Evolutionary conservation across 768 basidiomycete species (phyloP), one percentile per base, ranked within the genome.

Genomic region (Leucosporidium scottii): DNA sequence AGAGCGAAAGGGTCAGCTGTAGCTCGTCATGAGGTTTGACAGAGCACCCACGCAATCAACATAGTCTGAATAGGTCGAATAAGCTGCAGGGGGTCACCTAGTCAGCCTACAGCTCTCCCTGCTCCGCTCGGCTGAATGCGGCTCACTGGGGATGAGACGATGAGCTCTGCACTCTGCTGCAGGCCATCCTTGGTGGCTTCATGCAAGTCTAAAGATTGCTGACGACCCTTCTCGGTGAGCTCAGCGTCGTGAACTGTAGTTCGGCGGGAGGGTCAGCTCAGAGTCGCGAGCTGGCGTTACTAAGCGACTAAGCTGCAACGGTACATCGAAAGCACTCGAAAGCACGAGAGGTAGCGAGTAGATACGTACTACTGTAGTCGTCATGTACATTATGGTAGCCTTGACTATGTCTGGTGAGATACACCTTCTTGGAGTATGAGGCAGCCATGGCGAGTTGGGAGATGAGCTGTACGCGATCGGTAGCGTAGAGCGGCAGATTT

Each of bases 1-100:
- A 17, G 58, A 5, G 13, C 77, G 78, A 51, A 76, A 74, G 75
- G 78, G 76, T 1, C 78, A 72, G 36, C 78, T 71, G 15, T 71
- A 59, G 21, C 3, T 15, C 8, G 77, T 54, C 71, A 74, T 51
- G 20, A 9, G 10, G 12, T 2, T n/a, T 0, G 31, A 17, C 13
- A 17, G 51, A 27, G 51, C 51, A 53, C 27, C 8, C n/a, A n/a
- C n/a, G 51, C 23, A 27, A 53, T 23, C 8, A 53, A 17, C 51
- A 53, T 23, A 13, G 39, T 44, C 15, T 44, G 39, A 44, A 44
- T 44, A 44, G 39, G 39, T 44, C 39, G 39, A 15, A 44, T 44
- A 13, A 44, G 39, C 39, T 44, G 39, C 39, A 44, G 39, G 13
- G 8, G 8, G 15, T 12, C 10, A 3, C 15, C 39, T 6, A 44